A percentile compares a stretch with the other conserved stretches of the same genome.
Evolutionary conservation across 2,329 filamentous ascomycete species (phyloP).

Genomic region (Xylariomycetidae sp.): DNA sequence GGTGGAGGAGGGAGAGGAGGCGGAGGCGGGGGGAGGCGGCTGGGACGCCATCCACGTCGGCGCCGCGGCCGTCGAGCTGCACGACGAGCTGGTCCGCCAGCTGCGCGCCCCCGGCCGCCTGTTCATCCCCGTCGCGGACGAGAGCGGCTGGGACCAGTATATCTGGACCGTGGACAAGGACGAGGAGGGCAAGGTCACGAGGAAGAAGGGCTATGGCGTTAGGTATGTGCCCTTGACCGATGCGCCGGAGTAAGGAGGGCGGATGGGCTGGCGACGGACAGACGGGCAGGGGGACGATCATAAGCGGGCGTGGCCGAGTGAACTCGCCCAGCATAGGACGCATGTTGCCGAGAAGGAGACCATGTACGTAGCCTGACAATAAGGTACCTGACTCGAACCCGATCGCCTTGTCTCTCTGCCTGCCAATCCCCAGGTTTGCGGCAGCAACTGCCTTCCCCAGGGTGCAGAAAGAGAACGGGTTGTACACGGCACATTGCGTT

Average conservation of each 20-base stretch:
- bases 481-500: no score
- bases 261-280: no score
- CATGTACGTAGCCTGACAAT: no score
- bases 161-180: constrained; percentile 74
- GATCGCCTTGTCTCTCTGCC: no score
- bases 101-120: constrained; percentile 71
- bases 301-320: no score
- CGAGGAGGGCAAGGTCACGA: constrained; percentile 52
- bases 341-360: no score
- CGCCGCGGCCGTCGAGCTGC: constrained; percentile 71
- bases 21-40: constrained; percentile 31
- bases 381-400: no score
- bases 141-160: constrained; percentile 46
- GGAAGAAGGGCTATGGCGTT: constrained; percentile 61
- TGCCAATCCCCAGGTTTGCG: no score
- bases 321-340: no score
- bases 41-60: constrained; percentile 97
- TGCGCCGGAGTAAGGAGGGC: constrained; percentile 39
- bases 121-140: constrained; percentile 70
- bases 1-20: constrained; percentile 33
- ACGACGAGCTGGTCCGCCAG: constrained; percentile 68
- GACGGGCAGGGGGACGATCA: no score
- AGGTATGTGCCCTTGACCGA: constrained; percentile 74
- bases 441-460: no score
- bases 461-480: no score